Conservation (phyloP, 805 yeast species). For the Pichia heedii region DNA sequence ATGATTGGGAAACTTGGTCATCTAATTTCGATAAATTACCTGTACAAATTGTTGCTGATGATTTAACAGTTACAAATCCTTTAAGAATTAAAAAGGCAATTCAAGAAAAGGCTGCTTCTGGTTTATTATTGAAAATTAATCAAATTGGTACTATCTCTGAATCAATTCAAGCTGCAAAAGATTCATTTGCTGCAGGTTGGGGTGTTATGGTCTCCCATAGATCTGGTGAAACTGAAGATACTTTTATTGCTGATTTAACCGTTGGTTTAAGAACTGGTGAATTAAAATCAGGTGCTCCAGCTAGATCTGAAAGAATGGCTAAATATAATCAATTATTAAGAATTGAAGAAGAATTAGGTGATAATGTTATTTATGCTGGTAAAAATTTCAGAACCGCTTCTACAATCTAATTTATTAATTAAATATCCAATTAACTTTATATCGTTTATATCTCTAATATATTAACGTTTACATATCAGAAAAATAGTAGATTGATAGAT, state of each 20-base stretch:
- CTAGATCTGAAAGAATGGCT: conserved; percentile 99
- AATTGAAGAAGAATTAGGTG: conserved; percentile 98
- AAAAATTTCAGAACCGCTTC: conserved; percentile 65
- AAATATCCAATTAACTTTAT: too few relatives aligned
- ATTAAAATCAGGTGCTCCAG: conserved; percentile 99
- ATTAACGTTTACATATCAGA: too few relatives aligned
- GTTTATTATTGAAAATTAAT: conserved; percentile 93
- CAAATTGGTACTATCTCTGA: conserved; percentile 96
- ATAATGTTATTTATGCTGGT: conserved; percentile 95
- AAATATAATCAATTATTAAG: conserved; percentile 97
- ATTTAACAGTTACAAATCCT: conserved; percentile 98
- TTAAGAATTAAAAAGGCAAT: conserved; percentile 89
- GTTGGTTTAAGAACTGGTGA: conserved; percentile 99
- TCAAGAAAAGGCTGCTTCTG: conserved; percentile 92
- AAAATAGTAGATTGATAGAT: too few relatives aligned
- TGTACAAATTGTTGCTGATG: conserved; percentile 95
- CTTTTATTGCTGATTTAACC: conserved; percentile 93
- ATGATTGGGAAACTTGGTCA: conserved; percentile 98
- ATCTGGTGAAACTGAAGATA: conserved; percentile 99
- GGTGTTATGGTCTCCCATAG: conserved; percentile 99
- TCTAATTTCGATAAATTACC: conserved; percentile 70
- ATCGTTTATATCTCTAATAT: too few relatives aligned
- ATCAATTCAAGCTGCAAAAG: conserved; percentile 94
- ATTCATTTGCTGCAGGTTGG: conserved; percentile 94
- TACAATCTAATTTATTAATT: conserved; percentile 22